Evolutionary conservation across 129 eudicot genomes (phyloP).

Genomic region (Lonicera japonica): DNA sequence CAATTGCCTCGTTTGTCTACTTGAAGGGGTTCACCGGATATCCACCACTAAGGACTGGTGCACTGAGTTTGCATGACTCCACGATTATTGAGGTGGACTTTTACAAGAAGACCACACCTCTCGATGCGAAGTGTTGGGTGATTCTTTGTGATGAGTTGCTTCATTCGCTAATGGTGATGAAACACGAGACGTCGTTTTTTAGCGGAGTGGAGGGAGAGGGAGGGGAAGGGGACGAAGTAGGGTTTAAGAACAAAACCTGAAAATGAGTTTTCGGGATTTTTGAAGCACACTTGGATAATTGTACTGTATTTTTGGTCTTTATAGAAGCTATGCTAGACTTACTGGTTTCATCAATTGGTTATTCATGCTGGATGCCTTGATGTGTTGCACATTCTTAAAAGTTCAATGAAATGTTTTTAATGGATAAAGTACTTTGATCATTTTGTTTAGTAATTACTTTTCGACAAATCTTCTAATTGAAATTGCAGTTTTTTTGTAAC

Average conservation of each 20-base stretch:
- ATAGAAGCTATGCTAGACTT: too few species aligned
- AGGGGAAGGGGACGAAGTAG: constrained; percentile 42
- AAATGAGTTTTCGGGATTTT: constrained; percentile 82
- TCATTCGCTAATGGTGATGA: constrained; percentile 79
- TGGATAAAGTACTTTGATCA: too few species aligned
- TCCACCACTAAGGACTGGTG: constrained; percentile 62
- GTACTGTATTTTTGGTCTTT: too few species aligned
- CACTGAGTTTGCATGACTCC: constrained; percentile 65
- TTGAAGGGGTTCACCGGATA: constrained; percentile 75
- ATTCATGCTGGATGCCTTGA: too few species aligned
- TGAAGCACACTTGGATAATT: constrained; percentile 2
- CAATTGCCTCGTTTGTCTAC: constrained; percentile 65
- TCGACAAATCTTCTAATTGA: too few species aligned
- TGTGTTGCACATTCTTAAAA: too few species aligned
- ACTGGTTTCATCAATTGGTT: too few species aligned
- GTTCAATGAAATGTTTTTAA: too few species aligned
- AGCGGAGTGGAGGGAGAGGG: constrained; percentile 44
- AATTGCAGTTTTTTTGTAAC: too few species aligned
- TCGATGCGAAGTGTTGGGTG: constrained; percentile 73
- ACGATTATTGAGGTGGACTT: constrained; percentile 73
- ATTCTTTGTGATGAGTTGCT: constrained; percentile 79
- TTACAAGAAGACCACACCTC: constrained; percentile 80
- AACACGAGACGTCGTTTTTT: constrained; percentile 66
- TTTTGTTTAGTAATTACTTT: too few species aligned
- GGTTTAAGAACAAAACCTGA: constrained; percentile 52